These are phyloP conservation scores for Piloderma croceum DNA, from an alignment of 768 basidiomycete genomes.

Conservation along the genomic window DNA sequence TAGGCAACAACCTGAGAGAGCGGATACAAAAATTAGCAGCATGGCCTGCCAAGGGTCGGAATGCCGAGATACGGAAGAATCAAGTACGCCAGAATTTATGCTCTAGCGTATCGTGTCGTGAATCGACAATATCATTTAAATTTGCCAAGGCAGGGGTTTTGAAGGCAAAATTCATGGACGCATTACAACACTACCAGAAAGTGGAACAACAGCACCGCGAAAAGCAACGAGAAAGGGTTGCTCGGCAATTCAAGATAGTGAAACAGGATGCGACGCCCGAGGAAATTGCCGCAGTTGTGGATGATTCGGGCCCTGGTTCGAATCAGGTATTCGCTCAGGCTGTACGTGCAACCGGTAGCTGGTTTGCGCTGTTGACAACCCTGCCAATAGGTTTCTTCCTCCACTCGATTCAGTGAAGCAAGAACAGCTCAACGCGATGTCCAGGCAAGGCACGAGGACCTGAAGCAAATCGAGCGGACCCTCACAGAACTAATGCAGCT, in stretches of 20 bases:
- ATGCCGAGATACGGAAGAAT: conserved; percentile 43
- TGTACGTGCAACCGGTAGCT: conserved; percentile 26
- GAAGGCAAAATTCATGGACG: conserved; percentile 67
- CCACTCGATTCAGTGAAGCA: conserved; percentile 80
- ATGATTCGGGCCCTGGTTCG: conserved; percentile 50
- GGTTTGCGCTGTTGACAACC: background rate
- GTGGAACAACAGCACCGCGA: conserved; percentile 67
- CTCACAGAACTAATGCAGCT: conserved; percentile 84
- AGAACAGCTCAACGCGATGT: conserved; percentile 82
- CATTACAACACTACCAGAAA: conserved; percentile 70
- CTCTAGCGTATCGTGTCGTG: conserved; percentile 18
- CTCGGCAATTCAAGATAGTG: conserved; percentile 81
- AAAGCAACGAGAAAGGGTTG: conserved; percentile 61
- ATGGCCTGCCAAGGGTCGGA: conserved; percentile 33
- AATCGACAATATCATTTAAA: background rate
- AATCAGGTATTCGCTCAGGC: conserved; percentile 77
- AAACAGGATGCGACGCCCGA: conserved; percentile 84
- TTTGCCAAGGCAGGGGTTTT: conserved; percentile 21
- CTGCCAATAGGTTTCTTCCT: conserved; percentile 53
- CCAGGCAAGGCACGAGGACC: conserved; percentile 81
- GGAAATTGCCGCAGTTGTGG: conserved; percentile 65
- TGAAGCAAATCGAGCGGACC: conserved; percentile 80
- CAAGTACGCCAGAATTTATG: conserved; percentile 30
- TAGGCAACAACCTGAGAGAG: conserved; percentile 52
- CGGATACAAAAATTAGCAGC: conserved; percentile 54